A percentile compares a stretch with the other conserved stretches of the same genome.
Conservation (phyloP, 129 eudicot species). For the Escallonia rubra region DNA sequence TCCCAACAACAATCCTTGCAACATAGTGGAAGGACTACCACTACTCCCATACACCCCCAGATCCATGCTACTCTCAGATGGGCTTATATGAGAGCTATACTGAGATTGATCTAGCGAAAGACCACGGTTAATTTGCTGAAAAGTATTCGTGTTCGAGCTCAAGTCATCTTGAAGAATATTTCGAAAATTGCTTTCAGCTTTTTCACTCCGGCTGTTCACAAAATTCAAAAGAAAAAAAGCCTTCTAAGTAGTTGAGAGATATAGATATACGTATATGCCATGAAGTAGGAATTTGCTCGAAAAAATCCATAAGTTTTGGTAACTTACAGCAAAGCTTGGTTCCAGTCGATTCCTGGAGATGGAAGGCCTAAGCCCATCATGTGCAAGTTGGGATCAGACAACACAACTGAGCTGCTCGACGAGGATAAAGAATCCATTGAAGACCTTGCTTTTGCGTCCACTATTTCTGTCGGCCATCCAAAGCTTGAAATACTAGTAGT, state of each 20-base stretch:
- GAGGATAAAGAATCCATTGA: conserved; percentile 34
- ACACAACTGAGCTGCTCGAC: conserved; percentile 29
- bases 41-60: conserved; percentile 9
- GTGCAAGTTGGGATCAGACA: conserved; percentile 41
- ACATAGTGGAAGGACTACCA: conserved; percentile 28
- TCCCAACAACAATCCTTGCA: conserved; percentile 48
- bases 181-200: conserved; percentile 50
- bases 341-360: conserved; percentile 75
- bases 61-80: conserved; percentile 42
- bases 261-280: conserved; percentile 4
- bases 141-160: conserved; percentile 45
- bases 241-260: neutral
- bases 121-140: conserved; percentile 40
- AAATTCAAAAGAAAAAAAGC: neutral
- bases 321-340: conserved; percentile 65
- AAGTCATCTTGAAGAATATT: conserved; percentile 56
- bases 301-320: conserved; percentile 21
- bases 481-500: conserved; percentile 8
- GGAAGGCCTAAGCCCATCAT: conserved; percentile 78
- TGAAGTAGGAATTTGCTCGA: neutral
- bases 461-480: conserved; percentile 28
- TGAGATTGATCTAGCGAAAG: conserved; percentile 36
- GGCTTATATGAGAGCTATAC: conserved; percentile 17
- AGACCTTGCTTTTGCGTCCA: conserved; percentile 25
- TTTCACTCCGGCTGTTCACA: conserved; percentile 46